Percentiles rank a stretch among this genome's conserved stretches.
phyloP scores from a whole-genome alignment of 768 basidiomycete species.

The Rhodotorula toruloides region DNA sequence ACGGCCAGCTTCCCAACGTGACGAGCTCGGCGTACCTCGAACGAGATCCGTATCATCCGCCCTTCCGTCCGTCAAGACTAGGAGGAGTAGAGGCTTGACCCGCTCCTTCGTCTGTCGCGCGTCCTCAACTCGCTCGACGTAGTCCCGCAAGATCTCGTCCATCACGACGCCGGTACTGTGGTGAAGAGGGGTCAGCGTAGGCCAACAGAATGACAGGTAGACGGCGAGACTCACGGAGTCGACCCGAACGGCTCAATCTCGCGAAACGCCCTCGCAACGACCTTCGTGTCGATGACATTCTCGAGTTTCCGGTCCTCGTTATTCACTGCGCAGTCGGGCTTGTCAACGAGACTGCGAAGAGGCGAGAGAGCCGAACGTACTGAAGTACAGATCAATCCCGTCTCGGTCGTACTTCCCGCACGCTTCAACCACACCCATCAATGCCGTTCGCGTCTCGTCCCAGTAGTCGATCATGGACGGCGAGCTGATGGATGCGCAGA shows the following conservation, averaged over 20 bases:
- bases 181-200: fast-evolving
- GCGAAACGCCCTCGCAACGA: constrained; percentile 25
- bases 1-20: background rate
- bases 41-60: constrained; percentile 34
- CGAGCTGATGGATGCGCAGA: background rate
- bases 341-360: background rate
- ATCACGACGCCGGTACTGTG: constrained; percentile 1
- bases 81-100: constrained; percentile 39
- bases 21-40: background rate
- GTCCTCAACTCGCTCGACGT: constrained; percentile 34
- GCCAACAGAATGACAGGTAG: too few relatives aligned
- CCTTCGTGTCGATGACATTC: constrained; percentile 1
- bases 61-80: constrained; percentile 37
- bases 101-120: constrained; percentile 11
- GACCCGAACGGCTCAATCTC: constrained; percentile 18
- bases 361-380: background rate
- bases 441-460: constrained; percentile 27
- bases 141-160: constrained; percentile 35
- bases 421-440: constrained; percentile 32
- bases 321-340: constrained; percentile 33
- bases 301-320: background rate
- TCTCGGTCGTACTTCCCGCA: constrained; percentile 18
- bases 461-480: constrained; percentile 36
- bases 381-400: constrained; percentile 25
- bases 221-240: constrained; percentile 11